phyloP scores from a whole-genome alignment of 208 protist species.

The Novymonas esmeraldas region DNA sequence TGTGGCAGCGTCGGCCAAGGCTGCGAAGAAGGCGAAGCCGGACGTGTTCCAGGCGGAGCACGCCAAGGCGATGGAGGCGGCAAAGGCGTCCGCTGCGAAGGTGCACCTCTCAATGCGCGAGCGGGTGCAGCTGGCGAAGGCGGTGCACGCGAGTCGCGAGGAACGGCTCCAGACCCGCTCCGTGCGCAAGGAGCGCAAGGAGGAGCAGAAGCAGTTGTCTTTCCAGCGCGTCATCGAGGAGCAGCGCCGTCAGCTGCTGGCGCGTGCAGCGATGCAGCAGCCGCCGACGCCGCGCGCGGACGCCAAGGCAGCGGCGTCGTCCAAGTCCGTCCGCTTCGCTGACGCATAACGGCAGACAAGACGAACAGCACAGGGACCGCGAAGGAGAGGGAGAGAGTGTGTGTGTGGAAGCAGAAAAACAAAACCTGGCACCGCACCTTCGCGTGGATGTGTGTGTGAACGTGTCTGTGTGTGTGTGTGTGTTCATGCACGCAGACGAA shows the following conservation, averaged over 20 bases:
- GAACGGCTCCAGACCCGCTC: slow-evolving; percentile 45
- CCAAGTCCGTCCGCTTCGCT: slow-evolving; percentile 71
- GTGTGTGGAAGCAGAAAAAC: too few species aligned
- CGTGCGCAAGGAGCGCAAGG: slow-evolving; percentile 46
- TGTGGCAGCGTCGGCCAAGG: background rate
- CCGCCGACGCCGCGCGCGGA: slow-evolving; percentile 1
- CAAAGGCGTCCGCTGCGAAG: slow-evolving; percentile 52
- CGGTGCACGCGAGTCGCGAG: slow-evolving; percentile 57
- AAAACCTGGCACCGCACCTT: too few species aligned
- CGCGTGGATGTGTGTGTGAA: background rate
- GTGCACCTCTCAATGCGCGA: slow-evolving; percentile 56
- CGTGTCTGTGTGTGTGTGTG: background rate
- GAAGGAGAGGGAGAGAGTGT: background rate
- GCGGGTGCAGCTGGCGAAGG: slow-evolving; percentile 55
- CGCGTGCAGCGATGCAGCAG: slow-evolving; percentile 45
- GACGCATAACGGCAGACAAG: slow-evolving; percentile 5
- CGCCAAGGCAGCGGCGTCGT: slow-evolving; percentile 5
- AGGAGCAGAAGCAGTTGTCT: slow-evolving; percentile 46
- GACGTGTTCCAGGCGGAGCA: slow-evolving; percentile 64
- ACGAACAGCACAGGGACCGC: background rate
- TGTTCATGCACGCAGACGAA: background rate
- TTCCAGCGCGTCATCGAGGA: slow-evolving; percentile 82
- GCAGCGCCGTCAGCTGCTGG: slow-evolving; percentile 81
- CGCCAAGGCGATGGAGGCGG: slow-evolving; percentile 52
- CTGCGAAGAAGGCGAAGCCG: slow-evolving; percentile 18